Conservation (phyloP, 257 asterid genomes). For the Capsicum pubescens region DNA sequence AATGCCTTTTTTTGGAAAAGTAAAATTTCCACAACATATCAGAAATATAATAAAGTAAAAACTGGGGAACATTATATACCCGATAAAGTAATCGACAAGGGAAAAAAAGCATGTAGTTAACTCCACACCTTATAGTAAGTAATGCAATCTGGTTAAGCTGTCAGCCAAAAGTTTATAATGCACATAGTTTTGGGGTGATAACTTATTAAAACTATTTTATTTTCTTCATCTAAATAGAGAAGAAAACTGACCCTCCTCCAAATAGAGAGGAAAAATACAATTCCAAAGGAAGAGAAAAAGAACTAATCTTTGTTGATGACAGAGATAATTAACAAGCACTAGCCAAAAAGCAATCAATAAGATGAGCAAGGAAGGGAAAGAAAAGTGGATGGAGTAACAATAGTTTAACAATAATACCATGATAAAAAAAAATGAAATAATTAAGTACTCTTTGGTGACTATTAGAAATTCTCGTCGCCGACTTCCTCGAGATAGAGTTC, state of each 20-base stretch:
- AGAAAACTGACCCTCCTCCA: neutral
- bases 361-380: neutral
- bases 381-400: conserved; percentile 2
- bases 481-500: neutral
- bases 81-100: neutral
- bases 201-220: neutral
- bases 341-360: conserved; percentile 15
- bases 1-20: no score
- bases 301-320: conserved; percentile 4
- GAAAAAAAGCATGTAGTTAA: neutral
- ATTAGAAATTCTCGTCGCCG: neutral
- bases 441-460: neutral
- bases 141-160: conserved; percentile 1
- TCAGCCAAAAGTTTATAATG: conserved; percentile 10
- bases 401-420: conserved; percentile 25
- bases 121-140: neutral
- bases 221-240: conserved; percentile 5
- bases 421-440: conserved; percentile 22
- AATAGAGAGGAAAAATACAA: conserved; percentile 16
- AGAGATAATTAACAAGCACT: neutral
- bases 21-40: no score
- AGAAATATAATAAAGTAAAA: no score
- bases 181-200: neutral
- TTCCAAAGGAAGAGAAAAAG: neutral
- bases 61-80: no score